Evolutionary conservation across 129 eudicot species (phyloP), one percentile per base, ranked within the genome.

Genomic region (Flaveria robusta): DNA sequence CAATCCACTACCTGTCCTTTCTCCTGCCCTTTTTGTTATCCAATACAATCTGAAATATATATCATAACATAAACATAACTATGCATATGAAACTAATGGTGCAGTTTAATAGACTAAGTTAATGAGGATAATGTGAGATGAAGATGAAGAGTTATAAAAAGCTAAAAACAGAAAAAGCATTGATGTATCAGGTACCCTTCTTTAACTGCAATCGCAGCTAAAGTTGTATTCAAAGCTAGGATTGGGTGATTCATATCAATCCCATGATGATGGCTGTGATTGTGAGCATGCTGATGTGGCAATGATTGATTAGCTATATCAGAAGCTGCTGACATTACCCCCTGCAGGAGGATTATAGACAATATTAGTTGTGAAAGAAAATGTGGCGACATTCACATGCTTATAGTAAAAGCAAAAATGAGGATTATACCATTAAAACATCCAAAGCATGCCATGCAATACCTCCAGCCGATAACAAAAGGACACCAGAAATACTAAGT

Each of bases 391-490:
- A 43, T 43, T 43, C 11, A 43, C 49, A 43, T 43, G 13, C 49
- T 43, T 8, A 43, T 9, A 6, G 2, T 43, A 2, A 43, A 46
- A 22, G 47, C 43, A 46, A 13, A 16, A 20, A 64, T 14, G 10
- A 70, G 63, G 45, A n/a, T 26, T 49, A 47, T 91, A 94, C 98
- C 91, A 74, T 13, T 71, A 94, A 81, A 71, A 94, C 80, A 79
- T 94, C 97, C 68, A 89, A 42, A 24, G 98, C 93, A 83, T 94
- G 98, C 97, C 97, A 94, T 66, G 86, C 97, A 76, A 94, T 94
- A 73, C 96, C 98, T 67, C 99, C 99, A 66, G 93, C 93, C 15
- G 99, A 81, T 23, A 75, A 90, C 78, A 94, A 78, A 47, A 94
- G 97, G 78, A 91, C 84, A 43, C 88, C 83, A 79, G 99, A 94